Evolutionary conservation across 352 stramenopile genomes (phyloP), one percentile per base, ranked within the genome.

Genomic region (Halophytophthora polymorphica): DNA sequence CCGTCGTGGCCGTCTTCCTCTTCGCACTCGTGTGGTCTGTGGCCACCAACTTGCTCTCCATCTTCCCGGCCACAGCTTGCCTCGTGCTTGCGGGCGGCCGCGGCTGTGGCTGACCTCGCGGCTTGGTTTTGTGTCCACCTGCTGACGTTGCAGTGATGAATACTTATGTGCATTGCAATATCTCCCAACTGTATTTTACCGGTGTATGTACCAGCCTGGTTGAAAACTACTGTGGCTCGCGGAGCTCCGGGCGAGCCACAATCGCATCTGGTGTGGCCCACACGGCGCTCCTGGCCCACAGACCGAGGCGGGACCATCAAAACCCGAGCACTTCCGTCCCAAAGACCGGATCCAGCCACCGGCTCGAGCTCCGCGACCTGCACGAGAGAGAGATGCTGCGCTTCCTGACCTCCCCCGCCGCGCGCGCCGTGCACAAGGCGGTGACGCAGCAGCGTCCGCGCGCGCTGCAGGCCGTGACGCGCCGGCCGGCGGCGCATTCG

Each of bases 21-120:
- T 82, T 83, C 49, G 71, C 78, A 22, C 36, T 87, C 0, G 2
- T 79, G 2, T 90, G 72, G 73, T 86, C 80, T 1, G 56, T 88
- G 14, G 52, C 45, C 0, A 83, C 77, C 3, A 88, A 87, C 34
- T 42, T 88, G 1, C 37, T 90, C 22, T 73, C 65, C 2, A 69
- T 88, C 21, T 87, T 88, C 39, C 51, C 62, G 8, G 54, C 49
- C 12, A 90, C 80, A 8, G 58, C 73, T 5, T 90, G 80, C 43
- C 47, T 86, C 1, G 55, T 71, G 12, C 49, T 91, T 46, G 77
- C 77, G 12, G 81, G 81, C 22, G 81, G 76, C 6, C 29, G 49
- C 1, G 80, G 80, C 1, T 88, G 77, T 58, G 74, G 59, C 19
- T 19, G n/a, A n/a, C n/a, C n/a, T n/a, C n/a, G n/a, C n/a, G n/a